Evolutionary conservation across 164 flowering plant species (phyloP).

Genomic region (Nymphaea colorata): DNA sequence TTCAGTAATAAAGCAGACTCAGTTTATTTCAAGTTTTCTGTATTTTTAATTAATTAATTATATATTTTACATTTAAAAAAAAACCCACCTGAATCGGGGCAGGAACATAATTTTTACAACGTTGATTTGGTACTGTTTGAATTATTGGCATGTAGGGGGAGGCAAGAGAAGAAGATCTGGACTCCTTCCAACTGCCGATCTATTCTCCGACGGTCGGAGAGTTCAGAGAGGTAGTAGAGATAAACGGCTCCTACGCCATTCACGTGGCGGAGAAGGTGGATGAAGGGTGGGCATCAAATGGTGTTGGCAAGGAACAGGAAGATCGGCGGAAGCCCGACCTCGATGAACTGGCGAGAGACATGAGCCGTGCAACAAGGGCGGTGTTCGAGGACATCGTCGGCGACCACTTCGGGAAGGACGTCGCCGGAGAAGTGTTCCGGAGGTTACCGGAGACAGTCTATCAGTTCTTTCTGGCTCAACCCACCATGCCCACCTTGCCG

Average conservation of each 20-base stretch:
- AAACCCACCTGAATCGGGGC: no score
- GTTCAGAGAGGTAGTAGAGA: slow-evolving; percentile 2
- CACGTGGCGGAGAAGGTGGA: neutral
- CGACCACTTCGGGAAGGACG: slow-evolving; percentile 31
- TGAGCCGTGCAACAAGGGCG: neutral
- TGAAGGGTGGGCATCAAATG: neutral
- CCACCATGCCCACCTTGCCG: no score
- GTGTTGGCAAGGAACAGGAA: no score
- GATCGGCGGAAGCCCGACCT: neutral
- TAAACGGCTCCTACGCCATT: slow-evolving; percentile 6
- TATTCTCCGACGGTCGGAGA: slow-evolving; percentile 7
- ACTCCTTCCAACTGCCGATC: slow-evolving; percentile 16
- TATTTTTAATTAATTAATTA: no score
- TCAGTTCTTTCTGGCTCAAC: no score
- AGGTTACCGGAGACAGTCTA: neutral
- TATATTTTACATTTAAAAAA: no score
- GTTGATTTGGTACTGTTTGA: no score
- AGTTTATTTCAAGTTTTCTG: no score
- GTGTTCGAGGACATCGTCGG: slow-evolving; percentile 15
- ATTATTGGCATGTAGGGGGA: slow-evolving; percentile 7
- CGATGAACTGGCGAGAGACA: neutral
- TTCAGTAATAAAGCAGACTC: no score
- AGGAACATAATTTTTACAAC: no score
- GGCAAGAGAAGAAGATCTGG: slow-evolving; percentile 8
- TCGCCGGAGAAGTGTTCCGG: slow-evolving; percentile 21